These are phyloP conservation scores for Nakaseomyces kungkrabaensis DNA, from an alignment of 1,139 yeast species.

Conservation along the genomic window DNA sequence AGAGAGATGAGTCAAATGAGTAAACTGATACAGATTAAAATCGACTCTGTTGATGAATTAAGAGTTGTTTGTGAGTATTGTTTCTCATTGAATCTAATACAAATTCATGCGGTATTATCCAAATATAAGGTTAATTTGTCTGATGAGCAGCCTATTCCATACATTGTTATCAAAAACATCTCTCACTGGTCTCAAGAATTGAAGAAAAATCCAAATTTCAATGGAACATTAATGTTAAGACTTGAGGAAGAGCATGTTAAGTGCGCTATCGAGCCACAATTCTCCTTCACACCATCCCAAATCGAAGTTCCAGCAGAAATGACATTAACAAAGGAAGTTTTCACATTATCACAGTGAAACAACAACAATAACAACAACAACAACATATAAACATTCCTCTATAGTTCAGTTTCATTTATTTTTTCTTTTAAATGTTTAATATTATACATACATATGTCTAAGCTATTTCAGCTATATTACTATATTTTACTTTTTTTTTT, in stretches of 20 bases:
- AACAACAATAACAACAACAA: too few species aligned
- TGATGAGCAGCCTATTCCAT: neutral
- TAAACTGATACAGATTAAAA: constrained; percentile 80
- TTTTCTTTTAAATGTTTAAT: neutral
- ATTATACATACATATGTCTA: neutral
- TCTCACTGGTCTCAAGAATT: neutral
- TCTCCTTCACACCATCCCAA: neutral
- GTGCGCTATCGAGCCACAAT: neutral
- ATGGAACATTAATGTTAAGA: neutral
- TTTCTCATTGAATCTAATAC: constrained; percentile 83
- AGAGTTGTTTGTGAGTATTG: constrained; percentile 90
- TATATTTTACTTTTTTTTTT: too few species aligned
- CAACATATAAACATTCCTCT: too few species aligned
- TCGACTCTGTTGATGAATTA: constrained; percentile 78
- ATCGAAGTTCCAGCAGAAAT: neutral
- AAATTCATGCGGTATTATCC: constrained; percentile 79
- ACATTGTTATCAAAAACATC: neutral
- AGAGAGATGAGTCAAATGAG: constrained; percentile 67
- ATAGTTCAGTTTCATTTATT: neutral
- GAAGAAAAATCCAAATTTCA: neutral
- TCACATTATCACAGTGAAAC: neutral
- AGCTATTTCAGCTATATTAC: too few species aligned
- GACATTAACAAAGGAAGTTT: neutral
- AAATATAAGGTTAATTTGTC: constrained; percentile 46
- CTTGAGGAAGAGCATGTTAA: neutral